Base-by-base conservation (phyloP, 2,329 filamentous ascomycete species). In the Chaetomium strumarium region DNA sequence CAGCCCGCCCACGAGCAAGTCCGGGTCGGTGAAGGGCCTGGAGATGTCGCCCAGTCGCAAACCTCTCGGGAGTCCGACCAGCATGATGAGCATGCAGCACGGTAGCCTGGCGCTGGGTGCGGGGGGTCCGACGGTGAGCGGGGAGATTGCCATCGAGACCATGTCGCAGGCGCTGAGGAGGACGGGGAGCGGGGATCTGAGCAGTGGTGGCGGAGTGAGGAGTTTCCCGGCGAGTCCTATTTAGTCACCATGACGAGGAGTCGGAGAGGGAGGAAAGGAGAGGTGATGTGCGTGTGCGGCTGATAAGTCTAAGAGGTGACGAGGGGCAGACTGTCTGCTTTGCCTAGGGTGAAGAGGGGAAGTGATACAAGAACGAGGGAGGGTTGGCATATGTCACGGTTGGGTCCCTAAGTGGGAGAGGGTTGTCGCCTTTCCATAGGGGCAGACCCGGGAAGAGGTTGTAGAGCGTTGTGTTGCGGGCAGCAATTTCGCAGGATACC, bases 111-210 rank as follows among this genome's bases (percentile, higher is more conserved):
- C 59, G 68, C 14, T 13, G 13, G 36, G 39, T 30, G 34, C 17
- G 10, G 47, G 19, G 5, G 13, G 54, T 9, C 61, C 38, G 55
- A 63, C 33, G 68, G 75, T 45, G 55, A 77, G 75, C 42, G 80
- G 83, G 24, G 91, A 96, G 57, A 73, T 96, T 55, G 90, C 87
- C 54, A 87, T 96, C 59, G 90, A 96, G 75, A 96, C 91, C 4
- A 95, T 96, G 91, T 80, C 85, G 48, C 90, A 96, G 70, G 91
- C 90, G 14, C 74, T 96, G 64, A 78, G 88, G 65, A 85, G 88
- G 68, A 95, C 90, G 13, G 88, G 84, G 41, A 96, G 90, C 69
- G 82, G 86, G 16, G 92, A 96, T 66, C 72, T 96, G 52, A 75
- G 75, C 59, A 72, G 70, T 44, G 50, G 47, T 17, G 29, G 31